These are phyloP conservation scores for Punctularia strigosozonata DNA, from an alignment of 768 basidiomycete genomes.

Conservation along the genomic window DNA sequence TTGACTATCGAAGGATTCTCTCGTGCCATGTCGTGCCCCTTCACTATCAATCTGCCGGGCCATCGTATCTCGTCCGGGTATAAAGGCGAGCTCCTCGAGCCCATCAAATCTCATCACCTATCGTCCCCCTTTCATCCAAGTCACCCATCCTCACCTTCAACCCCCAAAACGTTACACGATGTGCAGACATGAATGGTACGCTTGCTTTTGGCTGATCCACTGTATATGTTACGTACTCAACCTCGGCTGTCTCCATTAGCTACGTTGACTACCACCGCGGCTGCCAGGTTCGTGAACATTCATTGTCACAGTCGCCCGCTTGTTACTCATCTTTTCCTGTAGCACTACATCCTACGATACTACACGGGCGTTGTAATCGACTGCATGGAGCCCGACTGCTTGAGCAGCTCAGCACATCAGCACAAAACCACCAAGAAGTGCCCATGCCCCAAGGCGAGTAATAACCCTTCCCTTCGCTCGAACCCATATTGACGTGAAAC, in stretches of 20 bases:
- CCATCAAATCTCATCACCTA: no score
- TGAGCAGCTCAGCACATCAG: slow-evolving; percentile 41
- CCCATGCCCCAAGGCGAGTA: slow-evolving; percentile 33
- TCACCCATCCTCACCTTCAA: no score
- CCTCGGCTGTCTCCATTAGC: slow-evolving; percentile 12
- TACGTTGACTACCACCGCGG: slow-evolving; percentile 31
- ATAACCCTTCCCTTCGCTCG: slow-evolving; percentile 3
- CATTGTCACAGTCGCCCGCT: slow-evolving; percentile 1
- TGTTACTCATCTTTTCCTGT: slow-evolving; percentile 2
- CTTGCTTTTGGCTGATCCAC: slow-evolving; percentile 8
- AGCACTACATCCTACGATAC: slow-evolving; percentile 58
- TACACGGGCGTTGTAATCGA: slow-evolving; percentile 50
- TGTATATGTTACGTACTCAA: slow-evolving; percentile 4
- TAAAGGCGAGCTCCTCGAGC: no score
- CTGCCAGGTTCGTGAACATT: slow-evolving; percentile 21
- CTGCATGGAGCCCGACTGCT: slow-evolving; percentile 39
- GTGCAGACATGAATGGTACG: slow-evolving; percentile 51
- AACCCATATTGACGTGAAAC: neutral
- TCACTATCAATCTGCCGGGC: no score
- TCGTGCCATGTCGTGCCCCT: no score
- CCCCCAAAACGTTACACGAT: no score
- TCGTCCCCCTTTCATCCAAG: no score
- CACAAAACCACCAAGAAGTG: slow-evolving; percentile 51
- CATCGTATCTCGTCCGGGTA: no score
- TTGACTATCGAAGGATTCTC: no score